Percentiles rank a stretch among this genome's conserved stretches.
phyloP scores from a whole-genome alignment of 2,329 filamentous ascomycete species.

The Fusarium napiforme region DNA sequence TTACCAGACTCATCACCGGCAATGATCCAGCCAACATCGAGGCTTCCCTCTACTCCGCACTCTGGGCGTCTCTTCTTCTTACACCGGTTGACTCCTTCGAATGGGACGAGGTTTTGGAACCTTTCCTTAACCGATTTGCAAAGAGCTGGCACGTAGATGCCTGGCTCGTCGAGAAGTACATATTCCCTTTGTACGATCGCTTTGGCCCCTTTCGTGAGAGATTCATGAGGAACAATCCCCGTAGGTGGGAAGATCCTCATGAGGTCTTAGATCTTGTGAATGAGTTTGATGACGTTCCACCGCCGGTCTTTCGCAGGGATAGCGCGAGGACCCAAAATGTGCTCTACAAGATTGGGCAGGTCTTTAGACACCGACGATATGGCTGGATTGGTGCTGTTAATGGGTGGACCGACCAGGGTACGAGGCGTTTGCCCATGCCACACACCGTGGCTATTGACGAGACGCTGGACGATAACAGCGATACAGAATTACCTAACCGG shows the following conservation, averaged over 20 bases:
- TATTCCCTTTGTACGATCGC: slow-evolving; percentile 67
- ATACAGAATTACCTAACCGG: slow-evolving; percentile 44
- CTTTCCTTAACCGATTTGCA: slow-evolving; percentile 64
- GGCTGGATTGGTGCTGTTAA: slow-evolving; percentile 83
- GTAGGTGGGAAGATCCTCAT: slow-evolving; percentile 46
- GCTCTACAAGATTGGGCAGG: slow-evolving; percentile 77
- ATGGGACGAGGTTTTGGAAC: slow-evolving; percentile 71
- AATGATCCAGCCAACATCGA: slow-evolving; percentile 58
- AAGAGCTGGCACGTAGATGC: slow-evolving; percentile 69
- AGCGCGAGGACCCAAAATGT: slow-evolving; percentile 38
- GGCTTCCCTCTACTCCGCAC: slow-evolving; percentile 74
- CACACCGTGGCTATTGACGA: slow-evolving; percentile 44
- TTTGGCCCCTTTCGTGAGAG: slow-evolving; percentile 49
- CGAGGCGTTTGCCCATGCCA: slow-evolving; percentile 43
- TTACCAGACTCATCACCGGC: slow-evolving; percentile 51
- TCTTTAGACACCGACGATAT: slow-evolving; percentile 86
- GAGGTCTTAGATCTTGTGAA: slow-evolving; percentile 51
- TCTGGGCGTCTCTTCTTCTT: slow-evolving; percentile 76
- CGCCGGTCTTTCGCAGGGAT: slow-evolving; percentile 50
- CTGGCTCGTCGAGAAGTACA: slow-evolving; percentile 74
- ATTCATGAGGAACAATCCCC: slow-evolving; percentile 42
- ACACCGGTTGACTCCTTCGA: slow-evolving; percentile 58
- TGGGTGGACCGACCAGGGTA: slow-evolving; percentile 77
- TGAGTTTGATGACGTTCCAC: slow-evolving; percentile 56
- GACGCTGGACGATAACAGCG: slow-evolving; percentile 42